These are phyloP conservation scores for Exobasidium cylindrosporum DNA, from an alignment of 1,284 basidiomycete genomes.

Conservation along the genomic window DNA sequence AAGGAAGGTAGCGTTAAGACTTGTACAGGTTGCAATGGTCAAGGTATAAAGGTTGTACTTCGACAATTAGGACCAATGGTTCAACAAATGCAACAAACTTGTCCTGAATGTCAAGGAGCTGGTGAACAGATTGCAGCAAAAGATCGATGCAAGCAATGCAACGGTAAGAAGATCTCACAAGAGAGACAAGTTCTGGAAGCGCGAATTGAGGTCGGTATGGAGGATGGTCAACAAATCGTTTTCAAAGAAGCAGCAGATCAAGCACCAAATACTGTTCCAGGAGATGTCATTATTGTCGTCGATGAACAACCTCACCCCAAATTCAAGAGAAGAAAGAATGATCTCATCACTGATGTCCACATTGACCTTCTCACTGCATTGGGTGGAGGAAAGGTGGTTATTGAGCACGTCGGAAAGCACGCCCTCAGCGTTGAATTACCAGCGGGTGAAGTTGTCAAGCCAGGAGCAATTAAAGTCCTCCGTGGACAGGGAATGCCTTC, in stretches of 20 bases:
- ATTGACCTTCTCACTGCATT: slow-evolving; percentile 91
- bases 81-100: slow-evolving; percentile 95
- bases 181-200: slow-evolving; percentile 99
- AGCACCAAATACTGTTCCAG: slow-evolving; percentile 81
- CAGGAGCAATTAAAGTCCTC: slow-evolving; percentile 83
- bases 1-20: slow-evolving; percentile 89
- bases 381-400: slow-evolving; percentile 83
- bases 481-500: slow-evolving; percentile 97
- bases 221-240: slow-evolving; percentile 90
- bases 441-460: slow-evolving; percentile 84
- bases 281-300: slow-evolving; percentile 94
- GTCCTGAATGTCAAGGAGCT: slow-evolving; percentile 84
- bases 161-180: slow-evolving; percentile 88
- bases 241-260: slow-evolving; percentile 97
- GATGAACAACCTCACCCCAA: slow-evolving; percentile 90
- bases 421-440: slow-evolving; percentile 75
- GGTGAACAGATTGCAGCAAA: slow-evolving; percentile 93
- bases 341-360: slow-evolving; percentile 81
- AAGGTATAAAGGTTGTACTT: slow-evolving; percentile 84
- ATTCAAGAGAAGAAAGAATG: slow-evolving; percentile 90
- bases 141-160: slow-evolving; percentile 88
- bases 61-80: slow-evolving; percentile 99
- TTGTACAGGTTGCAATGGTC: slow-evolving; percentile 79
- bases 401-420: slow-evolving; percentile 92
- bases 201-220: slow-evolving; percentile 99